Percentiles rank a stretch among this genome's conserved stretches.
Evolutionary conservation across 768 basidiomycete species (phyloP).

Genomic region (Boletus rubroflammeus): DNA sequence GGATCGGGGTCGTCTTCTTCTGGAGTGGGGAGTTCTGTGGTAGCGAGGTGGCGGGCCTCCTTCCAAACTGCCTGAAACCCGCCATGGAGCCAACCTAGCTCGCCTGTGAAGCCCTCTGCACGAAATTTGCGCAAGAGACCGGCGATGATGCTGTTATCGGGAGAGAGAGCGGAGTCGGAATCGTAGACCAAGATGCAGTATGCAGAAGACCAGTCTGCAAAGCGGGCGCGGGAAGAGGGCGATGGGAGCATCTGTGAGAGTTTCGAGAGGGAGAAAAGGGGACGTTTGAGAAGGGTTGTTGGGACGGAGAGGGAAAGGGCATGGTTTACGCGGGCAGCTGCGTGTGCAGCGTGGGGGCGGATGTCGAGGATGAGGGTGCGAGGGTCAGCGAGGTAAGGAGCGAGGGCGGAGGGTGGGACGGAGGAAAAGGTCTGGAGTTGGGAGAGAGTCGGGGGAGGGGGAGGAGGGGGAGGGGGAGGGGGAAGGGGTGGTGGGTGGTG

Average conservation of each 20-base stretch:
- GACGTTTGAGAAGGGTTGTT: slow-evolving; percentile 90
- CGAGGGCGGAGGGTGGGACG: slow-evolving; percentile 31
- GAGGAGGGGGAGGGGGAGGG: not conserved
- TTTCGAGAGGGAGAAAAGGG: slow-evolving; percentile 75
- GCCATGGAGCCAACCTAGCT: slow-evolving; percentile 76
- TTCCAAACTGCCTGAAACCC: slow-evolving; percentile 73
- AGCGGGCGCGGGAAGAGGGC: slow-evolving; percentile 49
- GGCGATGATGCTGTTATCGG: slow-evolving; percentile 63
- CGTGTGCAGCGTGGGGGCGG: slow-evolving; percentile 74
- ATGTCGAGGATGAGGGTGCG: slow-evolving; percentile 78
- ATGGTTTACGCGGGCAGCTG: slow-evolving; percentile 57
- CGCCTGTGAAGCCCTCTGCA: slow-evolving; percentile 53
- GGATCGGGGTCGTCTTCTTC: slow-evolving; percentile 50
- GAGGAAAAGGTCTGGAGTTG: slow-evolving; percentile 18
- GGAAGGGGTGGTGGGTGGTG: not conserved
- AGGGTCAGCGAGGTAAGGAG: slow-evolving; percentile 32
- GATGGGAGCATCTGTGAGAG: slow-evolving; percentile 80
- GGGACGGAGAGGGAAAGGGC: slow-evolving; percentile 89
- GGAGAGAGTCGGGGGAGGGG: not conserved
- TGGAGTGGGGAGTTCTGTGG: slow-evolving; percentile 44
- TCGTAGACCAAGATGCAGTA: slow-evolving; percentile 80
- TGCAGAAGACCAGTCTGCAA: slow-evolving; percentile 56
- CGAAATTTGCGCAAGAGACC: slow-evolving; percentile 76
- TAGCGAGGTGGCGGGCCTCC: slow-evolving; percentile 50
- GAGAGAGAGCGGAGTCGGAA: slow-evolving; percentile 61